Conservation (phyloP, 2,329 filamentous ascomycete genomes). For the Bipolaris gigantea region DNA sequence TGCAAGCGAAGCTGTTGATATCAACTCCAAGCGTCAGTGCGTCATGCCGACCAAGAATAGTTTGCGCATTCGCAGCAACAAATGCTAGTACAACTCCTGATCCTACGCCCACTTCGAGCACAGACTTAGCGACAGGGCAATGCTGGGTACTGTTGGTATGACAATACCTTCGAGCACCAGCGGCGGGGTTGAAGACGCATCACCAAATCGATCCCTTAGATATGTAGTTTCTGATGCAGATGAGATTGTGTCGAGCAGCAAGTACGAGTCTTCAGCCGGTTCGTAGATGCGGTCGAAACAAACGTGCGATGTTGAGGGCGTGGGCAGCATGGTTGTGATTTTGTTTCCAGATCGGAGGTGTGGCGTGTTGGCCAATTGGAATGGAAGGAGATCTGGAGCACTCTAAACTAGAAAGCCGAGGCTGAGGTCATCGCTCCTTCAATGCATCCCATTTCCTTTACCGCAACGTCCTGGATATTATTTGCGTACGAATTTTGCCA, state of each 20-base stretch:
- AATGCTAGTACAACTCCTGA: slow-evolving; percentile 95
- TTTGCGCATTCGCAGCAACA: slow-evolving; percentile 70
- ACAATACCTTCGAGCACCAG: slow-evolving; percentile 60
- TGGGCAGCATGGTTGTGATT: slow-evolving; percentile 73
- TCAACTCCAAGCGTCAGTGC: slow-evolving; percentile 78
- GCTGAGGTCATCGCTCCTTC: slow-evolving; percentile 31
- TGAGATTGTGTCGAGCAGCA: slow-evolving; percentile 89
- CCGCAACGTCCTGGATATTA: background rate
- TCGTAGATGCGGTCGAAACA: slow-evolving; percentile 89
- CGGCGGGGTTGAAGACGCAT: slow-evolving; percentile 35
- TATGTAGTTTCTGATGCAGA: slow-evolving; percentile 68
- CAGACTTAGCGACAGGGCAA: slow-evolving; percentile 18
- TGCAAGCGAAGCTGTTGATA: slow-evolving; percentile 81
- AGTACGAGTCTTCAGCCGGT: slow-evolving; percentile 92
- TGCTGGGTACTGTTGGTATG: background rate
- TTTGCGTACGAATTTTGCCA: slow-evolving; percentile 1
- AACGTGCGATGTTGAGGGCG: slow-evolving; percentile 90
- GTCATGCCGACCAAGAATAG: slow-evolving; percentile 71
- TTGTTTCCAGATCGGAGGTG: slow-evolving; percentile 16
- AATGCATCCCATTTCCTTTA: slow-evolving; percentile 17
- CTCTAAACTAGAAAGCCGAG: slow-evolving; percentile 21
- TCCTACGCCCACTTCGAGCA: slow-evolving; percentile 86
- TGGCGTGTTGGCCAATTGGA: slow-evolving; percentile 25
- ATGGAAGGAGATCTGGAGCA: slow-evolving; percentile 17
- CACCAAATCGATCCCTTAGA: slow-evolving; percentile 65